Evolutionary conservation across 169 alveolate genomes (phyloP).

Genomic region (Plasmodium adleri): DNA sequence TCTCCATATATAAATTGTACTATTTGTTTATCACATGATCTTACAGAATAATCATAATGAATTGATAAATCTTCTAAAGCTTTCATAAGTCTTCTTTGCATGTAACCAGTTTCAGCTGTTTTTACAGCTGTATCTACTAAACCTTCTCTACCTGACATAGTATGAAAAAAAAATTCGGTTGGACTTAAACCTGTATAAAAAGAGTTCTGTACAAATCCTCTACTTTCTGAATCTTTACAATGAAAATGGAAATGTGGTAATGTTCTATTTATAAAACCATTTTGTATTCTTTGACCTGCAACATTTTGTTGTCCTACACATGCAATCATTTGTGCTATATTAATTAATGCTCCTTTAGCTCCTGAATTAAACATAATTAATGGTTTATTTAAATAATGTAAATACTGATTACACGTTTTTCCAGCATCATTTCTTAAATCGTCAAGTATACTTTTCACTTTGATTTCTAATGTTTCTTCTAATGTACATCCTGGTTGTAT

Average conservation of each 20-base stretch:
- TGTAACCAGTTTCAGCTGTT: slow-evolving; percentile 99
- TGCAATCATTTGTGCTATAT: slow-evolving; percentile 99
- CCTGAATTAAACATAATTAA: slow-evolving; percentile 98
- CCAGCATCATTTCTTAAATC: slow-evolving; percentile 96
- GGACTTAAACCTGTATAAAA: slow-evolving; percentile 96
- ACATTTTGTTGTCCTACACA: slow-evolving; percentile 99
- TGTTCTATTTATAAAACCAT: slow-evolving; percentile 97
- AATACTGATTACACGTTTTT: slow-evolving; percentile 89
- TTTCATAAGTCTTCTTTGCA: slow-evolving; percentile 98
- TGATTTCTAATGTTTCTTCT: slow-evolving; percentile 96
- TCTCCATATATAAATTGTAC: slow-evolving; percentile 98
- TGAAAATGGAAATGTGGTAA: slow-evolving; percentile 97
- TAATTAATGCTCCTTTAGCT: slow-evolving; percentile 98
- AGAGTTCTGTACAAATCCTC: slow-evolving; percentile 98
- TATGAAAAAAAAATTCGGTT: slow-evolving; percentile 99
- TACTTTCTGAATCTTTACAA: slow-evolving; percentile 94
- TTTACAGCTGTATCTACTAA: slow-evolving; percentile 99
- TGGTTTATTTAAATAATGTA: slow-evolving; percentile 94
- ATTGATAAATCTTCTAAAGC: slow-evolving; percentile 97
- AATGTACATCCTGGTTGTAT: slow-evolving; percentile 97
- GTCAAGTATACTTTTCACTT: slow-evolving; percentile 92
- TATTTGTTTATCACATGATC: slow-evolving; percentile 96
- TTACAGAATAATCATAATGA: slow-evolving; percentile 96
- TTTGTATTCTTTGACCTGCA: slow-evolving; percentile 94
- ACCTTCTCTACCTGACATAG: slow-evolving; percentile 99